Evolutionary conservation across 129 eudicot species (phyloP), one percentile per base, ranked within the genome.

Genomic region (Deinandra increscens): DNA sequence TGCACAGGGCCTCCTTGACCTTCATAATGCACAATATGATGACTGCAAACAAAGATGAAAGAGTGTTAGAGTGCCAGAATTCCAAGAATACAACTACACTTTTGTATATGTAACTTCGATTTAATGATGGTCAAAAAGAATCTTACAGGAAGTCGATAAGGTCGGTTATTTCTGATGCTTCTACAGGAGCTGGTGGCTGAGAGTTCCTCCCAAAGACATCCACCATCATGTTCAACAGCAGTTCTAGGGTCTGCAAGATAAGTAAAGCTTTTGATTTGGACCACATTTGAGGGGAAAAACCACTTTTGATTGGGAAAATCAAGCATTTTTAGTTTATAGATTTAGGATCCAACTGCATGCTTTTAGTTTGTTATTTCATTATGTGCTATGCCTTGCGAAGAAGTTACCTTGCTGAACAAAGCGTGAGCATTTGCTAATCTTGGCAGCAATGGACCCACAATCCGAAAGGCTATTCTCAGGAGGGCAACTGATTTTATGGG

Each of bases 1-100:
- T 91, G 97, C 68, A 91, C 97, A 5, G 97, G 96, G 17, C 98
- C 98, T 20, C 96, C 96, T 60, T 91, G 98, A 39, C 98, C 98
- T 78, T 92, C 96, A 59, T 88, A 92, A 66, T 92, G 98, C 38
- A 88, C 81, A 36, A 88, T 75, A 75, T 92, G 98, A 82, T 92
- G 96, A 19, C 98, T 92, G 83, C 31, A 70, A 22, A 75, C 22
- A 41, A 54, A 69, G 1, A 50, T 3, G 49, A 20, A 54, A 2
- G 20, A 4, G 23, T 8, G 65, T 10, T 38, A 23, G 55, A 41
- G 39, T 58, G 64, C 64, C 38, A 58, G 19, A n/a, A 29, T 1
- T 58, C 19, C 19, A 14, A 50, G 56, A 50, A 18, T 50, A 3
- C 5, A 50, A 75, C 39, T 6, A 55, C 5, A 61, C 17, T 36